Evolutionary conservation across 208 protist species (phyloP).

Genomic region (Trypanosoma vivax): DNA sequence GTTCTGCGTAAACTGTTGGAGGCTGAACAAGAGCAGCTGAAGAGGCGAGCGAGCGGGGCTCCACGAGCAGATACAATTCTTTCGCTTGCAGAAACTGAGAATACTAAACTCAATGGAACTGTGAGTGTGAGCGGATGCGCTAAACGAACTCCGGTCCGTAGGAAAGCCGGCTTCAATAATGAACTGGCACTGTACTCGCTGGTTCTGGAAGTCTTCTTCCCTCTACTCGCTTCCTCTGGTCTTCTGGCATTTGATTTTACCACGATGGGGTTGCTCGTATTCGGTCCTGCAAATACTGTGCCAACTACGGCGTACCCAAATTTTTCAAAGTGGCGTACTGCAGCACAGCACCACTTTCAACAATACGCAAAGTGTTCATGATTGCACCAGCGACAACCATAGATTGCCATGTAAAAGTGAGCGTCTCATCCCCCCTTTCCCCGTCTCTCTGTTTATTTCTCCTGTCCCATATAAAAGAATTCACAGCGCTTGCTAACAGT

Average conservation of each 20-base stretch:
- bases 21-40: conserved; percentile 30
- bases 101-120: conserved; percentile 5
- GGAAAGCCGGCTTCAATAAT: not conserved
- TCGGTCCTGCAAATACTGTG: conserved; percentile 30
- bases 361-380: conserved; percentile 11
- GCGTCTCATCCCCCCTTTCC: not conserved
- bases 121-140: conserved; percentile 1
- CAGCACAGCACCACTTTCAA: conserved; percentile 51
- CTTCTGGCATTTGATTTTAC: conserved; percentile 56
- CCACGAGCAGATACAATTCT: not conserved
- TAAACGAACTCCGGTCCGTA: not conserved
- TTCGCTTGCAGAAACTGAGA: conserved; percentile 3
- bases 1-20: conserved; percentile 38
- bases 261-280: conserved; percentile 47
- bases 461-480: too few relatives aligned
- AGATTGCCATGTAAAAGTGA: not conserved
- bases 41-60: conserved; percentile 1
- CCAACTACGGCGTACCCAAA: conserved; percentile 6
- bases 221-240: conserved; percentile 29
- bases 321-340: conserved; percentile 33
- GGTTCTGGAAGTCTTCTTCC: conserved; percentile 57
- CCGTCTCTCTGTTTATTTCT: too few relatives aligned
- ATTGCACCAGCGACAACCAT: not conserved
- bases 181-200: conserved; percentile 37
- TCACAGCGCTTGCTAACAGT: too few relatives aligned